These are phyloP conservation scores for Diaporthe aspalathi DNA, from an alignment of 2,329 filamentous ascomycete species.

Conservation along the genomic window DNA sequence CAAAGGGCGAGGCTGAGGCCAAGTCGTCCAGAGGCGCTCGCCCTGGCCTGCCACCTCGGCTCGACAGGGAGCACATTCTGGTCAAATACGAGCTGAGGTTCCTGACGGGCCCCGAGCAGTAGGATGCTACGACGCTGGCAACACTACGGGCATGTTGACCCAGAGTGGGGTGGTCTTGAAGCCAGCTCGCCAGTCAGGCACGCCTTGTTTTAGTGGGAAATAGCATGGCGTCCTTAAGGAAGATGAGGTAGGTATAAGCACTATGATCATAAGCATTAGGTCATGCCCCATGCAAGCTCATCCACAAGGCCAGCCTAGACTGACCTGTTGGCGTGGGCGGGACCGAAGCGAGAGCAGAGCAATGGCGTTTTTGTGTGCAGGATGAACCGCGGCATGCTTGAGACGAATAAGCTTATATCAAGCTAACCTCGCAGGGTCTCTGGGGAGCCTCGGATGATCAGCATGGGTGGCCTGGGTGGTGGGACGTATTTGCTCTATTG, in stretches of 20 bases:
- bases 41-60: not conserved
- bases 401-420: conserved; percentile 31
- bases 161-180: not conserved
- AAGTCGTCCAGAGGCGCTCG: not conserved
- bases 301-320: conserved; percentile 7
- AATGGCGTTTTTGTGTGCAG: not conserved
- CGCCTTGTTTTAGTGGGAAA: conserved; percentile 5
- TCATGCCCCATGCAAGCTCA: not conserved
- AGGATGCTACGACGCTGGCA: not conserved
- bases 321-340: not conserved
- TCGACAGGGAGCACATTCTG: not conserved
- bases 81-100: conserved; percentile 16
- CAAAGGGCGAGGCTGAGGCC: conserved; percentile 17
- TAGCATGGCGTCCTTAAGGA: conserved; percentile 2
- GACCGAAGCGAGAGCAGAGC: not conserved
- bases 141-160: not conserved
- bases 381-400: conserved; percentile 8
- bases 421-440: conserved; percentile 5
- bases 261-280: not conserved
- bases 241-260: not conserved
- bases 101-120: not conserved
- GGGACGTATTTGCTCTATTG: conserved; percentile 6
- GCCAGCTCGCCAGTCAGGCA: not conserved
- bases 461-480: not conserved
- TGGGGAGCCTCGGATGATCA: conserved; percentile 20